Conservation (phyloP, 2,329 filamentous ascomycete species). For the Hypoxylon rubiginosum region DNA sequence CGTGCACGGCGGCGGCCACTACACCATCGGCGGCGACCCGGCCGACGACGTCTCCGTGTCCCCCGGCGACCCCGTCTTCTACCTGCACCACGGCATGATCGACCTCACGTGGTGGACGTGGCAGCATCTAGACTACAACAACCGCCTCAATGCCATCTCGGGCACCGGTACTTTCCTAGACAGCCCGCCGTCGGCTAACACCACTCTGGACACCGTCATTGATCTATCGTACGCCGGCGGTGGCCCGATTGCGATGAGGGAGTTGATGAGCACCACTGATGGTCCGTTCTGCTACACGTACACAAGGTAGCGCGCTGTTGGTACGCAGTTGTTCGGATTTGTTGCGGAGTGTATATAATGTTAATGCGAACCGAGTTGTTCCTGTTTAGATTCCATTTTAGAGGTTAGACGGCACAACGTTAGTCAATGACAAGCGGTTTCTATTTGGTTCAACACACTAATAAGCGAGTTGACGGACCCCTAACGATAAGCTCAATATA, state of each 20-base stretch:
- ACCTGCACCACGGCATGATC: slow-evolving; percentile 44
- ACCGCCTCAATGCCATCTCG: slow-evolving; percentile 34
- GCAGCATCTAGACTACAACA: slow-evolving; percentile 38
- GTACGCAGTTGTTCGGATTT: too few relatives aligned
- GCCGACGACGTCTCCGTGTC: slow-evolving; percentile 39
- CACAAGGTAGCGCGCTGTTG: not conserved
- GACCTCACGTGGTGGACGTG: slow-evolving; percentile 43
- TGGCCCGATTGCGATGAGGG: slow-evolving; percentile 42
- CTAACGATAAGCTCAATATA: too few relatives aligned
- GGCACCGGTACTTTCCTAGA: slow-evolving; percentile 47
- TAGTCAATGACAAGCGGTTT: too few relatives aligned
- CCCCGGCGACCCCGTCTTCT: slow-evolving; percentile 43
- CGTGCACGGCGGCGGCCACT: slow-evolving; percentile 49
- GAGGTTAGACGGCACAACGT: not conserved
- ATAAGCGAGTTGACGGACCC: too few relatives aligned
- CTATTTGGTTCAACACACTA: not conserved
- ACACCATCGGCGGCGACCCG: slow-evolving; percentile 50
- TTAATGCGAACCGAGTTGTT: too few relatives aligned
- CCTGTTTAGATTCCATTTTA: too few relatives aligned
- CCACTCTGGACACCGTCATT: slow-evolving; percentile 42
- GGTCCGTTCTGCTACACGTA: slow-evolving; percentile 51
- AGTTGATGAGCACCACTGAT: slow-evolving; percentile 47
- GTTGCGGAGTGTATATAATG: too few relatives aligned
- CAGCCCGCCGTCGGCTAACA: slow-evolving; percentile 40
- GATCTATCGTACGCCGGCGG: slow-evolving; percentile 44